A percentile compares a stretch with the other conserved stretches of the same genome.
Conservation (phyloP, 2,329 filamentous ascomycete genomes). For the Penicillium sp. region DNA sequence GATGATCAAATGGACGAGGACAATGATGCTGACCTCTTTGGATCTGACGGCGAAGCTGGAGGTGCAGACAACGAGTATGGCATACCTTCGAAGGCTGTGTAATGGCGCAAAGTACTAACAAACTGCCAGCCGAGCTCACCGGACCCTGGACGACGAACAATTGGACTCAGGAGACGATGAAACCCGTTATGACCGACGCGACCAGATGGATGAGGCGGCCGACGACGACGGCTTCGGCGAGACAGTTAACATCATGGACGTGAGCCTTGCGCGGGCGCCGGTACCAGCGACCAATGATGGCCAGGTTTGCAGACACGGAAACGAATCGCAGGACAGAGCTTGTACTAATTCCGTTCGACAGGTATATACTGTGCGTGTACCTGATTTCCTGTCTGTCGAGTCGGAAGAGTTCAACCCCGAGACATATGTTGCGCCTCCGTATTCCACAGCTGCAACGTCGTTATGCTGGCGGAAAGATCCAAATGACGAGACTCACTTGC, state of each 20-base stretch:
- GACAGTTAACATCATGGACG: slow-evolving; percentile 54
- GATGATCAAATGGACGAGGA: slow-evolving; percentile 33
- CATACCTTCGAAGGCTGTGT: not conserved
- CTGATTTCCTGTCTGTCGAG: slow-evolving; percentile 61
- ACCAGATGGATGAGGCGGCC: slow-evolving; percentile 46
- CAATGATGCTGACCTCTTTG: slow-evolving; percentile 46
- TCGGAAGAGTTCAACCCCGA: slow-evolving; percentile 60
- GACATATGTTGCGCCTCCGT: slow-evolving; percentile 61
- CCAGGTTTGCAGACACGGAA: slow-evolving; percentile 32
- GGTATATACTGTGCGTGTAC: slow-evolving; percentile 64
- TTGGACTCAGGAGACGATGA: slow-evolving; percentile 64
- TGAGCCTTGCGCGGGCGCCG: slow-evolving; percentile 56
- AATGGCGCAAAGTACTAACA: slow-evolving; percentile 14
- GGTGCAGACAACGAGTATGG: slow-evolving; percentile 37
- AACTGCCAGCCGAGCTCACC: slow-evolving; percentile 31
- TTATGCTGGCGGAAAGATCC: slow-evolving; percentile 65
- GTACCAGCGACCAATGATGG: slow-evolving; percentile 51
- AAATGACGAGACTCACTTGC: slow-evolving; percentile 54
- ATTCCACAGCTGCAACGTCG: slow-evolving; percentile 62
- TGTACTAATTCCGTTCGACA: slow-evolving; percentile 26
- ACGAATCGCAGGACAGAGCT: not conserved
- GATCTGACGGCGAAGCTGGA: slow-evolving; percentile 45
- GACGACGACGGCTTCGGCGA: slow-evolving; percentile 44
- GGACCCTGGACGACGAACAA: slow-evolving; percentile 59
- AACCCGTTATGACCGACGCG: slow-evolving; percentile 53